Evolutionary conservation across 2,329 filamentous ascomycete genomes (phyloP).

Genomic region (Ophiostoma angusticollis): DNA sequence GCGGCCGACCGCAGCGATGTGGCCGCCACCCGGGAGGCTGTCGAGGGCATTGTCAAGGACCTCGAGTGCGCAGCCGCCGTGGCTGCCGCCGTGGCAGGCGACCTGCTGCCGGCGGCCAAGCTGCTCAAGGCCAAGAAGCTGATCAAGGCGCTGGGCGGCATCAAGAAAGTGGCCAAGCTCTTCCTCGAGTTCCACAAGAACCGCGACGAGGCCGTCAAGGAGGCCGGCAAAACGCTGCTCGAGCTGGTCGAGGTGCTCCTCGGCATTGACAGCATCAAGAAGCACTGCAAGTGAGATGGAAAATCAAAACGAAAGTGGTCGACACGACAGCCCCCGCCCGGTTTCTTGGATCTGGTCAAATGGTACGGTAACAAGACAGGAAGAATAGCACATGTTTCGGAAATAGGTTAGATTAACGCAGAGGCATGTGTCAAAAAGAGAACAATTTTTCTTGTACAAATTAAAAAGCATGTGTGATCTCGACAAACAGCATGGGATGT

Average conservation of each 20-base stretch:
- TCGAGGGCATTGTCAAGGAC: slow-evolving; percentile 3
- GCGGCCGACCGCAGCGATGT: not conserved
- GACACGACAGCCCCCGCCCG: too few relatives aligned
- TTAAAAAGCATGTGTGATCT: not conserved
- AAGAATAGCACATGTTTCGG: too few relatives aligned
- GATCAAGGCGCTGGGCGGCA: slow-evolving; percentile 5
- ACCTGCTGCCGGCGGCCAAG: slow-evolving; percentile 5
- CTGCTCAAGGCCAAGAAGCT: slow-evolving; percentile 7
- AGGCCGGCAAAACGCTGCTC: slow-evolving; percentile 4
- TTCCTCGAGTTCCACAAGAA: slow-evolving; percentile 4
- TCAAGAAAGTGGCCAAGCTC: slow-evolving; percentile 8
- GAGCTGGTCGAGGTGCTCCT: slow-evolving; percentile 1
- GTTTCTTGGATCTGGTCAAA: too few relatives aligned
- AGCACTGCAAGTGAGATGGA: slow-evolving; percentile 1
- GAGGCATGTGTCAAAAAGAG: too few relatives aligned
- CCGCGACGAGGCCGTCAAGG: slow-evolving; percentile 6
- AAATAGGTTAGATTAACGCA: too few relatives aligned
- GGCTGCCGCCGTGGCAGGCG: slow-evolving; percentile 1
- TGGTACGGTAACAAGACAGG: too few relatives aligned
- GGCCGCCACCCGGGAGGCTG: not conserved
- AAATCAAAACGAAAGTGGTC: too few relatives aligned
- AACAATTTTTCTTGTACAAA: not conserved
- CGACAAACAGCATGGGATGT: not conserved
- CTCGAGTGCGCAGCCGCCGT: slow-evolving; percentile 3
- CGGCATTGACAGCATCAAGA: slow-evolving; percentile 3